Conservation (phyloP, 2,329 filamentous ascomycete species). For the Calonectria multiphialidica region DNA sequence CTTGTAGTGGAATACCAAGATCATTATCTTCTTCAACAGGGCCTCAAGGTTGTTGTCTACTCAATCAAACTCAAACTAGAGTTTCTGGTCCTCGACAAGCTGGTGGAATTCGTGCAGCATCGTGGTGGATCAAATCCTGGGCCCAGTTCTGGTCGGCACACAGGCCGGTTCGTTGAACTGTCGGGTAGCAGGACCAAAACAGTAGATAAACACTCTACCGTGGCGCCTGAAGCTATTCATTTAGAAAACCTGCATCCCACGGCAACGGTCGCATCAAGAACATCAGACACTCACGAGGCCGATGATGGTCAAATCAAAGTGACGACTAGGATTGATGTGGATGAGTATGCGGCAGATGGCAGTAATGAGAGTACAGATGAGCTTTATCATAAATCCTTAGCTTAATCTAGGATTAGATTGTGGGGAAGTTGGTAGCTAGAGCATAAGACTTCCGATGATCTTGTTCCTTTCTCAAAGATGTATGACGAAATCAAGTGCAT, state of each 20-base stretch:
- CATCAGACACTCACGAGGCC: not conserved
- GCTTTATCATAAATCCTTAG: slow-evolving; percentile 14
- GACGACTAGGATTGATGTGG: slow-evolving; percentile 27
- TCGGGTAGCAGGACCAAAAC: slow-evolving; percentile 8
- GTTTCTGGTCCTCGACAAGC: slow-evolving; percentile 50
- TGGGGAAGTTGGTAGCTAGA: not conserved
- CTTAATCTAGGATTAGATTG: not conserved
- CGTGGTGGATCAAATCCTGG: slow-evolving; percentile 13
- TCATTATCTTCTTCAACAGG: slow-evolving; percentile 48
- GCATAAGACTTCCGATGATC: not conserved
- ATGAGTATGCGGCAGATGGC: slow-evolving; percentile 17
- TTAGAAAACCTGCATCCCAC: not conserved
- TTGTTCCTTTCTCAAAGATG: not conserved
- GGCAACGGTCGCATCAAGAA: slow-evolving; percentile 2
- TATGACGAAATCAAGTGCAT: not conserved
- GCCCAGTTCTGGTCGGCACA: not conserved
- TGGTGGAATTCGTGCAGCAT: slow-evolving; percentile 49
- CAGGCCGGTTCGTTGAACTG: slow-evolving; percentile 15
- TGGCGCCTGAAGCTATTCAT: not conserved
- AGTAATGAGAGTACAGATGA: slow-evolving; percentile 28
- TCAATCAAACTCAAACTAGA: slow-evolving; percentile 53
- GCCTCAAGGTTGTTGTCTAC: slow-evolving; percentile 50
- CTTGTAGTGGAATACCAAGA: slow-evolving; percentile 47
- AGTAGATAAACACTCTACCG: not conserved
- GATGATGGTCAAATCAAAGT: slow-evolving; percentile 26